phyloP scores from a whole-genome alignment of 805 yeast genomes.

The Kazachstania psychrophila region DNA sequence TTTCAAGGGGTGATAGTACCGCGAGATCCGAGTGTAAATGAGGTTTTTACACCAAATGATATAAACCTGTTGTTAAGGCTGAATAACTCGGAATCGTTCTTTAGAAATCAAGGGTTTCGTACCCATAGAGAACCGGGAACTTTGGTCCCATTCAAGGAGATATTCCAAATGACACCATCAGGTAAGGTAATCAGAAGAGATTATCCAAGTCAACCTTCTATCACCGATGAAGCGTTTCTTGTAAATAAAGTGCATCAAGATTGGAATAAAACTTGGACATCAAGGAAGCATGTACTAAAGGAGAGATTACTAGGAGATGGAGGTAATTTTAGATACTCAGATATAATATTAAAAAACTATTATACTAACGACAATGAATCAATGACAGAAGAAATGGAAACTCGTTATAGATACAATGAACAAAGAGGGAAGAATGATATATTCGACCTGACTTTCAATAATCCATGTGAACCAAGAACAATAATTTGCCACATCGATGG shows the following conservation, averaged over 20 bases:
- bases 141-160: conserved; percentile 3
- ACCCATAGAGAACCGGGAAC: background rate
- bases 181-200: conserved; percentile 25
- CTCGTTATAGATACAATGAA: conserved; percentile 11
- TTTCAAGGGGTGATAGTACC: conserved; percentile 19
- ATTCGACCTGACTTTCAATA: conserved; percentile 10
- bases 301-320: conserved; percentile 9
- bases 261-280: conserved; percentile 17
- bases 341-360: conserved; percentile 8
- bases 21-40: background rate
- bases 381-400: background rate
- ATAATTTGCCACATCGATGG: conserved; percentile 60
- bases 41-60: background rate
- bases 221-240: conserved; percentile 22
- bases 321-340: conserved; percentile 15
- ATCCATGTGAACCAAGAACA: conserved; percentile 33
- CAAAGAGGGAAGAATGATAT: conserved; percentile 14
- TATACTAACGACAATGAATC: conserved; percentile 3
- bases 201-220: conserved; percentile 26
- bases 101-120: background rate
- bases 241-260: conserved; percentile 15
- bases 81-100: background rate
- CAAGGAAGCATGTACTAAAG: conserved; percentile 8
- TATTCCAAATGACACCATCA: conserved; percentile 16
- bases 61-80: background rate